These are phyloP conservation scores for Amoeboaphelidium protococcarum DNA, from an alignment of 371 early-diverging fungal species.

Conservation along the genomic window DNA sequence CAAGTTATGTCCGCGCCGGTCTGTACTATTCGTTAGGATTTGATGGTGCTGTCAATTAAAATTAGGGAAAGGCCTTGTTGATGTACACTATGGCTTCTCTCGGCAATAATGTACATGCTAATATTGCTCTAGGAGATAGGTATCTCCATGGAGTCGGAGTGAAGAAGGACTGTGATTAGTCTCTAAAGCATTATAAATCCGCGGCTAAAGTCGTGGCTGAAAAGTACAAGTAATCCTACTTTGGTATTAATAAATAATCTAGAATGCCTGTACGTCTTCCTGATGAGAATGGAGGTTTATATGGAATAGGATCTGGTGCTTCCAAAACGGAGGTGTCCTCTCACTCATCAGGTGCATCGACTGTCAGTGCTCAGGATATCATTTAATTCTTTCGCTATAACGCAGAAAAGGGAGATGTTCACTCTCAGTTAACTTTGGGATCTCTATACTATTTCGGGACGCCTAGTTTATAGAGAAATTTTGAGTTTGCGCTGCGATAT, in stretches of 20 bases:
- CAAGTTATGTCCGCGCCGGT: too few species aligned
- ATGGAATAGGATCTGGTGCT: constrained; percentile 30
- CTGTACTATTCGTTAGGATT: too few species aligned
- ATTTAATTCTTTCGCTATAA: constrained; percentile 42
- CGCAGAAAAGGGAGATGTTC: constrained; percentile 34
- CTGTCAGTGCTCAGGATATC: constrained; percentile 35
- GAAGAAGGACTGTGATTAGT: constrained; percentile 40
- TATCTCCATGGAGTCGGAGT: constrained; percentile 53
- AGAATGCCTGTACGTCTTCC: constrained; percentile 24
- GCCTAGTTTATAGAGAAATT: too few species aligned
- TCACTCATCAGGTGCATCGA: constrained; percentile 14
- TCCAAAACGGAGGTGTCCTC: constrained; percentile 4
- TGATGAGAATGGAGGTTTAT: constrained; percentile 51
- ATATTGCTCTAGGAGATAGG: constrained; percentile 62
- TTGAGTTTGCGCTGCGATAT: too few species aligned
- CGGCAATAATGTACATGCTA: constrained; percentile 37
- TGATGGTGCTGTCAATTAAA: too few species aligned
- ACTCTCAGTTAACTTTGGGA: constrained; percentile 39
- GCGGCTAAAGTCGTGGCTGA: constrained; percentile 44
- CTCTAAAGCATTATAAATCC: constrained; percentile 43
- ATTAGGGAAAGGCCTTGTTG: constrained; percentile 39
- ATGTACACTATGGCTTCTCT: constrained; percentile 63
- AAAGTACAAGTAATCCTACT: constrained; percentile 19
- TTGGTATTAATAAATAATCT: neutral
- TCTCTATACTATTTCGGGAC: too few species aligned